These are phyloP conservation scores for Paspalum vaginatum DNA, from an alignment of 176 grass and related monocot genomes.

Conservation along the genomic window DNA sequence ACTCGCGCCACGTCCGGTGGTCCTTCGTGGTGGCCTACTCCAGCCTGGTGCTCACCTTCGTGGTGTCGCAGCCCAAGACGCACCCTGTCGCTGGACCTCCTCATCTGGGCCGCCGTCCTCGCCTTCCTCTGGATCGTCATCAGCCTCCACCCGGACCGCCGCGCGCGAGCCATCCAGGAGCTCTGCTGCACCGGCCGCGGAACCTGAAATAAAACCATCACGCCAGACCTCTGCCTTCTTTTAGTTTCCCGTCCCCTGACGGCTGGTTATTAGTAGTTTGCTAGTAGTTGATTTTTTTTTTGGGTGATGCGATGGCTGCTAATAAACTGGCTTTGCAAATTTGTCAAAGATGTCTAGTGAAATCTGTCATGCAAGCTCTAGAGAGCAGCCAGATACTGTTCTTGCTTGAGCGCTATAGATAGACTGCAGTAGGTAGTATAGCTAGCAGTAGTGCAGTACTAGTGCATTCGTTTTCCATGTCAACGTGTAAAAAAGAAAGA, in stretches of 20 bases:
- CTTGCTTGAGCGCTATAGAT: background rate
- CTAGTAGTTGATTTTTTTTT: background rate
- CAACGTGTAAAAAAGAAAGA: background rate
- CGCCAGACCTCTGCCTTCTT: background rate
- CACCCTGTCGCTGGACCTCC: constrained; percentile 41
- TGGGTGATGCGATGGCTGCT: background rate
- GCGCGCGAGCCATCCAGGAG: constrained; percentile 9
- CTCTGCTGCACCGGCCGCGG: constrained; percentile 33
- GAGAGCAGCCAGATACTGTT: no score
- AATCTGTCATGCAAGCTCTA: background rate
- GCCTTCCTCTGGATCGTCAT: constrained; percentile 41
- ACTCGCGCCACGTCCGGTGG: constrained; percentile 51
- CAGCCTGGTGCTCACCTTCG: constrained; percentile 59
- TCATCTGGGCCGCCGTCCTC: constrained; percentile 46
- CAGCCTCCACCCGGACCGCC: constrained; percentile 31
- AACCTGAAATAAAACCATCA: background rate
- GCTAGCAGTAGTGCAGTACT: background rate
- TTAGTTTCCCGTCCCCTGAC: background rate
- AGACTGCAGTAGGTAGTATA: background rate
- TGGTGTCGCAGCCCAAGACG: constrained; percentile 55
- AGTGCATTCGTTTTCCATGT: background rate
- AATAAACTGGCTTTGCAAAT: background rate
- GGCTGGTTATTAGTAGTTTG: background rate
- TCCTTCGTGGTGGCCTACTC: constrained; percentile 58
- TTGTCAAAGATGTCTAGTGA: background rate